These are phyloP conservation scores for Fraxinus xanthoxyloides DNA, from an alignment of 305 asterid species.

Conservation along the genomic window DNA sequence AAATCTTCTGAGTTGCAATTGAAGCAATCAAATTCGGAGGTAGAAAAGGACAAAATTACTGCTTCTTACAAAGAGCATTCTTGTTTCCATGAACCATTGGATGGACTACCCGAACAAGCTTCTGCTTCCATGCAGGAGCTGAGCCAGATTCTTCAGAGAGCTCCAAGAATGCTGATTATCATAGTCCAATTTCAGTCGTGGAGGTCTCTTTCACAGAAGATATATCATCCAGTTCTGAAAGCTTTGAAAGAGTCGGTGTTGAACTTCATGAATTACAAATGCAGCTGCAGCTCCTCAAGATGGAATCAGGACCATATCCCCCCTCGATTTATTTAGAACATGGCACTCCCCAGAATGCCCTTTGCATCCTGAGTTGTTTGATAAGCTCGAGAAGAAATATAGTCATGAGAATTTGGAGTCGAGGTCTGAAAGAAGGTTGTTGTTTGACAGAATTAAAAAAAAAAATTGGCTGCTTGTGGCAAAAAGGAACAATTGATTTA, in stretches of 20 bases:
- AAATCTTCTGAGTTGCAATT: too few relatives aligned
- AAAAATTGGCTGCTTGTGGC: too few relatives aligned
- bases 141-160: slow-evolving; percentile 48
- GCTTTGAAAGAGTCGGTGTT: slow-evolving; percentile 48
- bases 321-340: slow-evolving; percentile 31
- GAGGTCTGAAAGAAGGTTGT: slow-evolving; percentile 46
- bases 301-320: slow-evolving; percentile 36
- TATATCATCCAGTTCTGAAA: slow-evolving; percentile 42
- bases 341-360: slow-evolving; percentile 57
- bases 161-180: slow-evolving; percentile 53
- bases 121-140: slow-evolving; percentile 30
- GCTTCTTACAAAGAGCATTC: too few relatives aligned
- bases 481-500: too few relatives aligned
- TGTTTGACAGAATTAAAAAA: slow-evolving; percentile 63
- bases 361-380: slow-evolving; percentile 43
- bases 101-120: slow-evolving; percentile 28
- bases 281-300: slow-evolving; percentile 62
- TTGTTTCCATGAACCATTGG: slow-evolving; percentile 30
- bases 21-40: too few relatives aligned
- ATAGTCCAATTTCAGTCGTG: slow-evolving; percentile 58
- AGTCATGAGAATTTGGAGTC: slow-evolving; percentile 23
- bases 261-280: slow-evolving; percentile 51
- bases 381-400: slow-evolving; percentile 63
- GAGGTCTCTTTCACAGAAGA: slow-evolving; percentile 47
- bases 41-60: too few relatives aligned